phyloP scores from a whole-genome alignment of 371 early-diverging fungal species.

The Vairimorpha apis region DNA sequence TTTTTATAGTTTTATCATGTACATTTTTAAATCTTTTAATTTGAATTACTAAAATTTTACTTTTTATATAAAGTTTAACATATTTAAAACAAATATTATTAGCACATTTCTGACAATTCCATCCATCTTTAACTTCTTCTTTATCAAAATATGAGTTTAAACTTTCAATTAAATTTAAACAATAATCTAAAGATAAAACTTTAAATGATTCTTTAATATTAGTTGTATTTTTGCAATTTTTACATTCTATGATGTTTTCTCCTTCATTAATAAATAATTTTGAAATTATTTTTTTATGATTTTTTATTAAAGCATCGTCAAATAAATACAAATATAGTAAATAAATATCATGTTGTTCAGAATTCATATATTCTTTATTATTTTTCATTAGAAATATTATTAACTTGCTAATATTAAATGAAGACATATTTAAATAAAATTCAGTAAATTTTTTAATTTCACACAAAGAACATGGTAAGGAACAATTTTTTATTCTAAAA shows the following conservation, averaged over 20 bases:
- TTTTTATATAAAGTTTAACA: constrained; percentile 13
- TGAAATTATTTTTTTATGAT: background rate
- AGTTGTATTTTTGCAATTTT: constrained; percentile 8
- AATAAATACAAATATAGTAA: background rate
- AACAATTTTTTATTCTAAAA: background rate
- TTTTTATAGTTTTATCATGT: constrained; percentile 20
- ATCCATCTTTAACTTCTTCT: background rate
- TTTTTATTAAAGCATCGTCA: background rate
- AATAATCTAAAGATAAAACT: constrained; percentile 1
- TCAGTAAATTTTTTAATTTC: background rate
- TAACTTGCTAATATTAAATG: background rate
- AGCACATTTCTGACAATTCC: constrained; percentile 14
- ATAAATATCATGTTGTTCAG: background rate
- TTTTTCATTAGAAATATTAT: background rate
- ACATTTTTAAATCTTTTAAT: constrained; percentile 42
- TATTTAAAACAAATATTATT: constrained; percentile 5
- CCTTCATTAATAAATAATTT: background rate
- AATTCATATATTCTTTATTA: background rate
- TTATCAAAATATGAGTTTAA: background rate
- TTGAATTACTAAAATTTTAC: constrained; percentile 43
- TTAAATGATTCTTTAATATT: background rate
- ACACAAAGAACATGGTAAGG: background rate
- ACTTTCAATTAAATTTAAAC: background rate
- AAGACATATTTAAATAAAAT: background rate
- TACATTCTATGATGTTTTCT: constrained; percentile 1